Conservation (phyloP, 495 filamentous ascomycete species). For the Penicillium tannophilum region DNA sequence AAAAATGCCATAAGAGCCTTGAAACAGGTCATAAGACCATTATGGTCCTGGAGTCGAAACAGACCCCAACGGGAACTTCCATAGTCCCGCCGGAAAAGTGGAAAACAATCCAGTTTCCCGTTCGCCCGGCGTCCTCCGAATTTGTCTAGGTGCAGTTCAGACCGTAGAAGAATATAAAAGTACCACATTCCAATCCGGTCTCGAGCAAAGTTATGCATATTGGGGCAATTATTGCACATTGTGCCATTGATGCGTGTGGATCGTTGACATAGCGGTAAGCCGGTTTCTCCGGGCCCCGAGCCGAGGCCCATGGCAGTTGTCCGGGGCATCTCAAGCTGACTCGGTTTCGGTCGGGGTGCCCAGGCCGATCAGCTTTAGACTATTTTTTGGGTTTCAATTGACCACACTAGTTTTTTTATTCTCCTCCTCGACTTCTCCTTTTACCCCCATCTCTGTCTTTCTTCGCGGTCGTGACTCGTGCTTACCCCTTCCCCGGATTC, state of each 20-base stretch:
- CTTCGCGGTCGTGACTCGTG: not conserved
- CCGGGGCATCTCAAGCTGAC: constrained; percentile 5
- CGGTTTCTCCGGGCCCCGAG: constrained; percentile 7
- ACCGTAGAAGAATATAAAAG: no score
- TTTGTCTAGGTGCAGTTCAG: not conserved
- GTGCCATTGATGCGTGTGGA: not conserved
- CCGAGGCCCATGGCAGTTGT: constrained; percentile 6
- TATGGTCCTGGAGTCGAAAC: no score
- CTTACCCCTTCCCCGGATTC: not conserved
- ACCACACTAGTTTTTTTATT: not conserved
- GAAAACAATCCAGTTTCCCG: not conserved
- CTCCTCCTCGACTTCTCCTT: not conserved
- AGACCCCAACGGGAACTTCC: not conserved
- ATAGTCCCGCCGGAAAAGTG: constrained; percentile 2
- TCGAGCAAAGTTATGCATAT: not conserved
- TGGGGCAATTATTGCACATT: not conserved
- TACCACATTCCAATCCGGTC: not conserved
- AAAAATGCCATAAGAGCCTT: not conserved
- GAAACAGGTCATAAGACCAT: no score
- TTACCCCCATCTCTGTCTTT: not conserved
- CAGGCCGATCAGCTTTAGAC: not conserved
- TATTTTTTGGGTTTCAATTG: not conserved
- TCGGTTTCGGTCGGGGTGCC: constrained; percentile 7
- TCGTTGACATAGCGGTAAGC: not conserved
- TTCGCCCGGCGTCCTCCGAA: constrained; percentile 1